Percentiles rank a stretch among this genome's conserved stretches.
Conservation (phyloP, 441 rosid genomes). For the Breynia disticha region DNA sequence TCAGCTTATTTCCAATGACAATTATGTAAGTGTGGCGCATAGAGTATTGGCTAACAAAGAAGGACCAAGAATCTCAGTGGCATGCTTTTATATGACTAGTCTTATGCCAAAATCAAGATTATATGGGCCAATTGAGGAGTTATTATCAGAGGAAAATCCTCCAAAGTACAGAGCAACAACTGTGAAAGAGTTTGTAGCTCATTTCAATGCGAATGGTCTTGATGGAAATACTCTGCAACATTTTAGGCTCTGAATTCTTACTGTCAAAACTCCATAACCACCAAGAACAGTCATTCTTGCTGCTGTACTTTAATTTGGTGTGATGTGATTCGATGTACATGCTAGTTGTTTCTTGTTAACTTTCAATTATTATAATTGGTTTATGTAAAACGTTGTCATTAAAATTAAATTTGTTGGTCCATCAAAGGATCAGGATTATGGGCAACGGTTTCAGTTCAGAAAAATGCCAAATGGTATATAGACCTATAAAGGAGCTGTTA, state of each 20-base stretch:
- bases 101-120: slow-evolving; percentile 12
- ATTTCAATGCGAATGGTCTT: slow-evolving; percentile 28
- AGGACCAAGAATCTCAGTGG: slow-evolving; percentile 43
- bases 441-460: too few relatives aligned
- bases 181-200: slow-evolving; percentile 21
- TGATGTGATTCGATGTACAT: too few relatives aligned
- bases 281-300: too few relatives aligned
- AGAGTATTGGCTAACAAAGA: slow-evolving; percentile 39
- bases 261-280: background rate
- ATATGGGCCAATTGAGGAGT: slow-evolving; percentile 47
- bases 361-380: too few relatives aligned
- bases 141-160: slow-evolving; percentile 44
- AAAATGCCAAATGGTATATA: too few relatives aligned
- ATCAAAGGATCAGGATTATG: too few relatives aligned
- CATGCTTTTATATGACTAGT: slow-evolving; percentile 31
- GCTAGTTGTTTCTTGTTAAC: too few relatives aligned
- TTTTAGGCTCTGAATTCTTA: slow-evolving; percentile 20
- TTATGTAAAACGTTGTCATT: too few relatives aligned
- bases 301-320: too few relatives aligned
- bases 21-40: slow-evolving; percentile 43
- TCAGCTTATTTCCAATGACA: slow-evolving; percentile 46
- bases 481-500: too few relatives aligned
- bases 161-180: slow-evolving; percentile 36
- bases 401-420: too few relatives aligned
- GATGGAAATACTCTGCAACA: slow-evolving; percentile 32